Base-by-base conservation (phyloP, 2,329 filamentous ascomycete species). In the Rugonectria rugulosa region DNA sequence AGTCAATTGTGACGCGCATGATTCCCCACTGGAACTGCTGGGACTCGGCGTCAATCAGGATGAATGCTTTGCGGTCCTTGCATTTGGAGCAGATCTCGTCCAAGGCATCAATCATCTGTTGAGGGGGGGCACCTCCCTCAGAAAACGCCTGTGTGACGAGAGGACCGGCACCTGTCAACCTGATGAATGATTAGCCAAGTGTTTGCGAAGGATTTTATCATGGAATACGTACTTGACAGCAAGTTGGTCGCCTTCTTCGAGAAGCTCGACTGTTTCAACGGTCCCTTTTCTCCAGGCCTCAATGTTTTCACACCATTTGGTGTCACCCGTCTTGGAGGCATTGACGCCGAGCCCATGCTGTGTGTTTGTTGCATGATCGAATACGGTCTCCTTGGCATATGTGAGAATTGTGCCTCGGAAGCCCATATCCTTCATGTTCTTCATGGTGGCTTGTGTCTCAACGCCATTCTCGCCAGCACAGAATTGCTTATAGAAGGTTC, bases 321-420 rank as follows among this genome's bases (percentile, higher is more conserved):
- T 65, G 21, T 75, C 75, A 11, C 73, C 73, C 26, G 77, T 72
- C 3, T 69, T 78, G 6, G 75, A 72, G 1, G 73, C 68, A 0
- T 75, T 75, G 10, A 64, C 55, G 3, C 61, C 67, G 1, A 56
- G 56, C 2, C 65, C 60, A 17, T 57, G 62, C 38, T 56, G 36
- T 31, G 56, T 52, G 14, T 70, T 64, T 5, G 68, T 70, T 6
- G 68, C 69, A 27, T 74, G 68, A 43, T 79, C 75, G 27, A 77
- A 76, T 0, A 78, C 69, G 6, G 74, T 76, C 48, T 76, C 74
- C 9, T 70, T 71, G 2, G 82, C 82, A 56, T 82, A 85, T 47
- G 84, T 83, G 11, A 85, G 74, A 9, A 85, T 82, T n/a, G 83
- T 78, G 4, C 82, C 82, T 12, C 75, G 72, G 63, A 83, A 85